Evolutionary conservation across 169 alveolate species (phyloP).

Genomic region (Eimeria acervulina): DNA sequence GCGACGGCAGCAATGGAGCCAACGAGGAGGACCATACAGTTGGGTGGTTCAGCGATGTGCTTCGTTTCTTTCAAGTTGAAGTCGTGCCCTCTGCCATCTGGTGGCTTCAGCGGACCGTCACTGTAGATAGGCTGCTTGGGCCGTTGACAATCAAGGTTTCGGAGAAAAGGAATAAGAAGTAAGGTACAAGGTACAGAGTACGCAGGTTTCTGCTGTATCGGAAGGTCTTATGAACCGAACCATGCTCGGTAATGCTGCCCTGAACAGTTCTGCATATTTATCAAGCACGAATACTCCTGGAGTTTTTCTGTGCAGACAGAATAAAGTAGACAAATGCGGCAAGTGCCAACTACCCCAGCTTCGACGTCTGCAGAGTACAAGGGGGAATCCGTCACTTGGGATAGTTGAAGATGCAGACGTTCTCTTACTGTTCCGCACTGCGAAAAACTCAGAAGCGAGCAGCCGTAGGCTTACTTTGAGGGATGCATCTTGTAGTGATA

Average conservation of each 20-base stretch:
- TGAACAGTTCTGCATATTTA: not conserved
- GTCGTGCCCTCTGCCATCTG: constrained; percentile 60
- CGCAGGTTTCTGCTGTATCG: not conserved
- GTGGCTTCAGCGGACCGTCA: constrained; percentile 60
- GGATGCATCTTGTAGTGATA: not conserved
- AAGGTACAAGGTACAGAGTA: not conserved
- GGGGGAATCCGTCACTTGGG: not conserved
- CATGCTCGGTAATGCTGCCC: not conserved
- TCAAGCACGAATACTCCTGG: not conserved
- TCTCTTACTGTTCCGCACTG: constrained; percentile 48
- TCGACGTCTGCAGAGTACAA: not conserved
- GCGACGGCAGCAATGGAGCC: not conserved
- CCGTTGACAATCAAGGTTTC: not conserved
- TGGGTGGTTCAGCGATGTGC: not conserved
- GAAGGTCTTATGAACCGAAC: not conserved
- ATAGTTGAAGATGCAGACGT: constrained; percentile 34
- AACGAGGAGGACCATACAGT: not conserved
- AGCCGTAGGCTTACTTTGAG: constrained; percentile 7
- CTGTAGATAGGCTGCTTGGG: not conserved
- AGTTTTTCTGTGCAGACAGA: constrained; percentile 3
- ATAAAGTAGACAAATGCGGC: not conserved
- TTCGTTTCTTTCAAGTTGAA: constrained; percentile 44
- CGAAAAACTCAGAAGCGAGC: not conserved
- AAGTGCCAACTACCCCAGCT: constrained; percentile 22
- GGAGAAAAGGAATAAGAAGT: not conserved